These are phyloP conservation scores for Mycena vitilis DNA, from an alignment of 768 basidiomycete species.

Conservation along the genomic window DNA sequence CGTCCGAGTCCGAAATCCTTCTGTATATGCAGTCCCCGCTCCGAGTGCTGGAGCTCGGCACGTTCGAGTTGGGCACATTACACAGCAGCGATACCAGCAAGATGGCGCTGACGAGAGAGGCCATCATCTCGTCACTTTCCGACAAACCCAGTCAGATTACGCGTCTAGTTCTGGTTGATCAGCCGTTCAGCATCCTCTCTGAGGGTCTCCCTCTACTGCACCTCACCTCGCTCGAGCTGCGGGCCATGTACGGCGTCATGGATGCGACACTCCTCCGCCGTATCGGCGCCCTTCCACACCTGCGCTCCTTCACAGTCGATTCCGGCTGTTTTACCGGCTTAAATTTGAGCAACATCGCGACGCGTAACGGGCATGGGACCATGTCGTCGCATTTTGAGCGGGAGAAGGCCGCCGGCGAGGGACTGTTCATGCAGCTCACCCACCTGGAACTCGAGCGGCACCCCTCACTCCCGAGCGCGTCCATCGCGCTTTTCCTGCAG, in stretches of 20 bases:
- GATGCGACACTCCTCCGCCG: neutral
- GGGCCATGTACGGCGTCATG: neutral
- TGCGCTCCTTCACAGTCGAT: constrained; percentile 10
- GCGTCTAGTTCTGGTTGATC: constrained; percentile 2
- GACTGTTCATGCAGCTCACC: constrained; percentile 8
- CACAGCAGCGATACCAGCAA: neutral
- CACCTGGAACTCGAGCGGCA: constrained; percentile 4
- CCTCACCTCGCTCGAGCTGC: constrained; percentile 10
- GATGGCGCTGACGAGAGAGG: neutral
- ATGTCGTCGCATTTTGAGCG: neutral
- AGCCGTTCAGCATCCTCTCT: constrained; percentile 6
- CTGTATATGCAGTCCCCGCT: constrained; percentile 22
- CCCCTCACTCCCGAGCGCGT: neutral
- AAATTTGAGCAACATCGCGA: neutral
- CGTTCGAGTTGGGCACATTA: neutral
- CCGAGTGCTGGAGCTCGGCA: constrained; percentile 19
- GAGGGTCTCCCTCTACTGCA: neutral
- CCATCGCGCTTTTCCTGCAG: constrained; percentile 7
- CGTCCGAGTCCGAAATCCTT: neutral
- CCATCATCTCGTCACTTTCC: neutral
- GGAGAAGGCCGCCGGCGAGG: too few species aligned
- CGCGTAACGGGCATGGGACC: neutral
- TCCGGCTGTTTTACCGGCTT: constrained; percentile 7
- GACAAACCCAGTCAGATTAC: neutral
- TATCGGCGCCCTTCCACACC: constrained; percentile 6